Evolutionary conservation across 495 filamentous ascomycete genomes (phyloP), one percentile per base, ranked within the genome.

Genomic region (Daldinia caldariorum): DNA sequence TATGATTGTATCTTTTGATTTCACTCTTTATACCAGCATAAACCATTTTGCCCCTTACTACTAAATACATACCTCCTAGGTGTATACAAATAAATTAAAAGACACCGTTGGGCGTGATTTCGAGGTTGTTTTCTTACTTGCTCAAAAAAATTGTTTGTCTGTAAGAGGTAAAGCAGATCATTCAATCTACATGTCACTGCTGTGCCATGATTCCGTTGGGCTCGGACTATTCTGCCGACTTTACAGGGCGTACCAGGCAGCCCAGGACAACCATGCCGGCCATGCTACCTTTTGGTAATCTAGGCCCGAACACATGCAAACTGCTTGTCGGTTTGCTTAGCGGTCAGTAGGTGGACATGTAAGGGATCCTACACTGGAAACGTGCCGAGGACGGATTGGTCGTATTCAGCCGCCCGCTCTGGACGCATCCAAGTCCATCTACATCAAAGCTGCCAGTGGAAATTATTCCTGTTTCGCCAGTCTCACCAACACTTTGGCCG

Each of bases 331-430:
- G 64, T 61, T 71, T 68, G 61, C 64, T 58, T 14, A 39, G 41
- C 35, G 49, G 50, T 68, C 39, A 29, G 57, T 64, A 50, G 26
- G 3, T 26, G 3, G 26, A 26, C 1, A 50, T 39, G 65, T 43
- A 58, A 68, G 61, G 61, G 55, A 38, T 57, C 16, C n/a, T 22
- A 65, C 56, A 55, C 60, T 68, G 64, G 37, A 63, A 56, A 64
- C 64, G 69, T 67, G 65, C 60, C 31, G 29, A 13, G 47, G 64
- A 58, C 22, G 43, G 69, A 68, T 72, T 68, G 70, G 70, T 22
- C 34, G 45, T 57, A 39, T 47, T 67, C 32, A 65, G 57, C 56
- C 56, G 65, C 47, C 43, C 39, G 60, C 58, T n/a, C 29, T 39
- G 26, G 37, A 26, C 38, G 16, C 34, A 9, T 47, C 6, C 13